Evolutionary conservation across 2,329 filamentous ascomycete genomes (phyloP).

Genomic region (Sporothrix globosa): DNA sequence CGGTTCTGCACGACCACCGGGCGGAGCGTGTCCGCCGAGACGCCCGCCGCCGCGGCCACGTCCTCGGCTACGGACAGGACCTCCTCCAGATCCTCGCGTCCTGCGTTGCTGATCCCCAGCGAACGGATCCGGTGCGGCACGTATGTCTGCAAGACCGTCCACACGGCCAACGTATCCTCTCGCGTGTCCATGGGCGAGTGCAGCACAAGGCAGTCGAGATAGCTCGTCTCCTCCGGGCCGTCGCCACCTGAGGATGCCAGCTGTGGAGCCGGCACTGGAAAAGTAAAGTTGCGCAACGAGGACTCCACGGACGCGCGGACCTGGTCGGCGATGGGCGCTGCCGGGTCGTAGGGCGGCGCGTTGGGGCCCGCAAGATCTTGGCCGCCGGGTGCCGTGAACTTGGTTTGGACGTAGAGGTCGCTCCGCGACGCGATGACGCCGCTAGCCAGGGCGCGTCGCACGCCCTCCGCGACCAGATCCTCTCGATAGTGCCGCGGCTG

Average conservation of each 20-base stretch:
- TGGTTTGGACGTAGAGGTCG: constrained; percentile 78
- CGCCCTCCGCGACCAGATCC: constrained; percentile 67
- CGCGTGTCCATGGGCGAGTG: constrained; percentile 58
- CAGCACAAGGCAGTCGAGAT: constrained; percentile 76
- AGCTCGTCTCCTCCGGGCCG: constrained; percentile 40
- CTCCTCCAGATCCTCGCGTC: constrained; percentile 57
- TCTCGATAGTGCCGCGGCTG: constrained; percentile 81
- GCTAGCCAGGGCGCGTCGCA: constrained; percentile 63
- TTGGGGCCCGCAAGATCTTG: constrained; percentile 56
- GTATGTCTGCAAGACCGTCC: constrained; percentile 67
- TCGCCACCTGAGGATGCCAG: background rate
- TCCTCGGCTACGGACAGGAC: constrained; percentile 47
- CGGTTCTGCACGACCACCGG: constrained; percentile 75
- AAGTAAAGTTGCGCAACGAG: constrained; percentile 66
- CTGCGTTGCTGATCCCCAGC: constrained; percentile 77
- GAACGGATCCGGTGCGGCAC: constrained; percentile 66
- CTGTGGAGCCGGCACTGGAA: constrained; percentile 40
- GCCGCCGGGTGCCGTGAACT: constrained; percentile 68
- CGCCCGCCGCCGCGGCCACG: background rate
- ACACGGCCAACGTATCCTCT: constrained; percentile 62
- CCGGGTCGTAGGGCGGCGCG: constrained; percentile 65
- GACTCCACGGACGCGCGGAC: constrained; percentile 67
- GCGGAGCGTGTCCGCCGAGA: constrained; percentile 5
- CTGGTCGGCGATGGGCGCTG: constrained; percentile 63
- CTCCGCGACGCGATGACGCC: constrained; percentile 55